Evolutionary conservation across 129 eudicot genomes (phyloP).

Genomic region (Lactuca sativa): DNA sequence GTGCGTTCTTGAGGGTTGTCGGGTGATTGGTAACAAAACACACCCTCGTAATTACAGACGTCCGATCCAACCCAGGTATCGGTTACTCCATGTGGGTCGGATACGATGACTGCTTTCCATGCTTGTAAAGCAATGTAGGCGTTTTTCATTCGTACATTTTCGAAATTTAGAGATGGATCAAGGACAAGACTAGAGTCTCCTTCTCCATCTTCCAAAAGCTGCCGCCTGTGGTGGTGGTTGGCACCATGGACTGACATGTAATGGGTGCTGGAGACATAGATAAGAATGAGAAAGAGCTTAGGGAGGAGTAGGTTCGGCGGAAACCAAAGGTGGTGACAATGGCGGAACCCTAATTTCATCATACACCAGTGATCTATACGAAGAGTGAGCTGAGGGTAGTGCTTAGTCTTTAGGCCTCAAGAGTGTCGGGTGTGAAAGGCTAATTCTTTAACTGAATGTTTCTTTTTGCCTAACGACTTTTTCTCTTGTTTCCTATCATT

Average conservation of each 20-base stretch:
- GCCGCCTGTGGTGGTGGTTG: conserved; percentile 9
- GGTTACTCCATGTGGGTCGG: conserved; percentile 61
- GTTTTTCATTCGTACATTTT: conserved; percentile 49
- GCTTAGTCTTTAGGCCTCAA: conserved; percentile 14
- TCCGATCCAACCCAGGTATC: conserved; percentile 57
- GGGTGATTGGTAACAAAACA: conserved; percentile 51
- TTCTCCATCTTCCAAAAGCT: conserved; percentile 13
- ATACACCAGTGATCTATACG: background rate
- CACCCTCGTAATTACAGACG: conserved; percentile 76
- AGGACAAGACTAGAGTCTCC: conserved; percentile 23
- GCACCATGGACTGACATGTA: conserved; percentile 3
- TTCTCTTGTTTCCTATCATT: conserved; percentile 20
- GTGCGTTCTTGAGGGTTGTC: conserved; percentile 44
- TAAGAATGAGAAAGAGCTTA: conserved; percentile 17
- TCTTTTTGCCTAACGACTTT: conserved; percentile 21
- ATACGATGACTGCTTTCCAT: conserved; percentile 61
- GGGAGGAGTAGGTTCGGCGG: conserved; percentile 5
- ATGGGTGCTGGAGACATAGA: conserved; percentile 27
- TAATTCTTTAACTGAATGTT: conserved; percentile 25
- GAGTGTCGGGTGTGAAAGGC: conserved; percentile 25
- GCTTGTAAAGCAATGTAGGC: conserved; percentile 76
- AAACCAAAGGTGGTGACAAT: background rate
- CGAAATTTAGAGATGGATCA: conserved; percentile 45
- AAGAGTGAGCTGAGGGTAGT: conserved; percentile 8
- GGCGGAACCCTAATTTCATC: conserved; percentile 27